A percentile compares a stretch with the other conserved stretches of the same genome.
Evolutionary conservation across 768 basidiomycete genomes (phyloP).

Genomic region (Lyophyllum shimeji): DNA sequence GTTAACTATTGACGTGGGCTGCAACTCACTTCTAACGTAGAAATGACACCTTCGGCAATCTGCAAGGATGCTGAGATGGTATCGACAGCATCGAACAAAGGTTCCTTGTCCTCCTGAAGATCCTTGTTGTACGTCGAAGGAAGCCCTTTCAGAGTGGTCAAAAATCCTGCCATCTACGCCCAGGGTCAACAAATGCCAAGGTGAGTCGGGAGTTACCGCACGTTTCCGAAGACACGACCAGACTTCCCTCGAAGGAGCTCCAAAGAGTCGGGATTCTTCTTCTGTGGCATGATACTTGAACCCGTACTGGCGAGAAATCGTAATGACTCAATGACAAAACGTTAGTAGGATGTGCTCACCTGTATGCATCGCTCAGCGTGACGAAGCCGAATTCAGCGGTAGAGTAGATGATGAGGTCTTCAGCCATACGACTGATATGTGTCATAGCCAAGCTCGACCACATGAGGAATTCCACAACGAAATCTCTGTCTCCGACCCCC

Average conservation of each 20-base stretch:
- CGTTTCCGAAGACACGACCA: slow-evolving; percentile 92
- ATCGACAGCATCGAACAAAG: slow-evolving; percentile 91
- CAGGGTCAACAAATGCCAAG: slow-evolving; percentile 3
- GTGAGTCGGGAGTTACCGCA: slow-evolving; percentile 29
- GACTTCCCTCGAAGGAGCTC: slow-evolving; percentile 95
- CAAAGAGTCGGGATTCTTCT: slow-evolving; percentile 97
- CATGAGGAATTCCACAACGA: slow-evolving; percentile 96
- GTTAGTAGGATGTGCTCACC: slow-evolving; percentile 42
- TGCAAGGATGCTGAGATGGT: slow-evolving; percentile 85
- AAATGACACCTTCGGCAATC: slow-evolving; percentile 93
- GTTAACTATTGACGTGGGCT: background rate
- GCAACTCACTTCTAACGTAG: slow-evolving; percentile 74
- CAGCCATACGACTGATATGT: slow-evolving; percentile 92
- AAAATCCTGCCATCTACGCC: slow-evolving; percentile 88
- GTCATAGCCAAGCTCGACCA: slow-evolving; percentile 92
- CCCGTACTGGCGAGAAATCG: slow-evolving; percentile 66
- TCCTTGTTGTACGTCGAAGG: slow-evolving; percentile 99
- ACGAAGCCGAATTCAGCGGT: slow-evolving; percentile 98
- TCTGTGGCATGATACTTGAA: slow-evolving; percentile 99
- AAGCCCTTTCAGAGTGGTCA: slow-evolving; percentile 96
- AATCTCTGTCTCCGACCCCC: slow-evolving; percentile 96
- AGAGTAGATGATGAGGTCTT: slow-evolving; percentile 96
- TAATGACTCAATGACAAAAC: background rate
- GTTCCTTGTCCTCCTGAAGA: slow-evolving; percentile 98
- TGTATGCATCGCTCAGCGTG: slow-evolving; percentile 95